A percentile compares a stretch with the other conserved stretches of the same genome.
These are phyloP conservation scores for Ophiostoma australiae DNA, from an alignment of 2,329 filamentous ascomycete species.

Conservation along the genomic window DNA sequence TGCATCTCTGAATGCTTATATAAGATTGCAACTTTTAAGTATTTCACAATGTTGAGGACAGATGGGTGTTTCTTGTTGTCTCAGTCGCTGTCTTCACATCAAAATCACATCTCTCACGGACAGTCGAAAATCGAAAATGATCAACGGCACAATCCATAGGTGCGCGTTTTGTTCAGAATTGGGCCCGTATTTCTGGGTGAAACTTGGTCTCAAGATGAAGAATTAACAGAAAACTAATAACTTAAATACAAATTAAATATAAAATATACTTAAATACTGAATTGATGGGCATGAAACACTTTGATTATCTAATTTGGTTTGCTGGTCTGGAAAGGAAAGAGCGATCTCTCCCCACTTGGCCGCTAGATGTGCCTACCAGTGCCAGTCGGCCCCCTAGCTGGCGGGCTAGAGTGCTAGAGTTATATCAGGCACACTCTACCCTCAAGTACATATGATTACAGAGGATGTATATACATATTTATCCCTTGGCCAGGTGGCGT, in stretches of 20 bases:
- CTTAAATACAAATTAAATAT: not conserved
- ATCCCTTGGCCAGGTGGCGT: not conserved
- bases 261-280: not conserved
- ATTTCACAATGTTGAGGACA: not conserved
- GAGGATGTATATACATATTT: not conserved
- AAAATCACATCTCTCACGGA: not conserved
- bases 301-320: slow-evolving; percentile 10
- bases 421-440: not conserved
- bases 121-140: not conserved
- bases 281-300: not conserved
- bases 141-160: not conserved
- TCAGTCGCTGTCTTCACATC: not conserved
- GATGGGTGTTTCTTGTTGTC: not conserved
- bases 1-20: not conserved
- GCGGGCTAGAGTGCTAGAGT: not conserved
- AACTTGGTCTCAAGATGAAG: slow-evolving; percentile 1
- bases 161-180: slow-evolving; percentile 1
- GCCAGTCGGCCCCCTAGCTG: not conserved
- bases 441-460: too few species aligned
- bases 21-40: not conserved
- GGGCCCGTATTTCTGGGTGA: slow-evolving; percentile 2
- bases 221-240: not conserved
- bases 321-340: not conserved
- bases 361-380: not conserved
- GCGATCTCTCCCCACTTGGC: not conserved